These are phyloP conservation scores for Dendrobium officinale DNA, from an alignment of 106 monocot species.

Conservation along the genomic window DNA sequence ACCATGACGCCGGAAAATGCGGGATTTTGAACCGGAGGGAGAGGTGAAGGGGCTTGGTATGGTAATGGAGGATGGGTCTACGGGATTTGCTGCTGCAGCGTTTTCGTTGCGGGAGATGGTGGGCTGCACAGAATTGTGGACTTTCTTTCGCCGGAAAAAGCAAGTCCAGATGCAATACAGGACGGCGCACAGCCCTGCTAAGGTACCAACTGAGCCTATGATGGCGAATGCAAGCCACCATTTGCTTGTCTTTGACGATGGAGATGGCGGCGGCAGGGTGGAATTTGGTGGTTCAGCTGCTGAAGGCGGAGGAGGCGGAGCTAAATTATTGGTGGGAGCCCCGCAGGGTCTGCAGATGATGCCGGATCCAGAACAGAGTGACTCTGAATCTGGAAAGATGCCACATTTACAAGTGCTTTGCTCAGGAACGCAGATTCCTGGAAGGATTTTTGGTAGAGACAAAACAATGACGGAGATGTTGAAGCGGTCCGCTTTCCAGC, in stretches of 20 bases:
- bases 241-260: slow-evolving; percentile 16
- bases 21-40: neutral
- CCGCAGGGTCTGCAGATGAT: slow-evolving; percentile 31
- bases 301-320: neutral
- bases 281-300: slow-evolving; percentile 10
- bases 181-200: slow-evolving; percentile 41
- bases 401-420: slow-evolving; percentile 40
- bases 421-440: slow-evolving; percentile 43
- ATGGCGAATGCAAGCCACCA: slow-evolving; percentile 36
- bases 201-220: slow-evolving; percentile 49
- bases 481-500: slow-evolving; percentile 40
- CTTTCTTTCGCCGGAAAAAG: slow-evolving; percentile 46
- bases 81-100: neutral
- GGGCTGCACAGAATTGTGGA: slow-evolving; percentile 77
- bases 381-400: slow-evolving; percentile 11
- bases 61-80: neutral
- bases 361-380: slow-evolving; percentile 26
- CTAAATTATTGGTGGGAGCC: neutral
- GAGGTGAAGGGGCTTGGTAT: neutral
- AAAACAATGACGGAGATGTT: slow-evolving; percentile 12
- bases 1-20: slow-evolving; percentile 3
- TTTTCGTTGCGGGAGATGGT: slow-evolving; percentile 18
- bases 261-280: neutral
- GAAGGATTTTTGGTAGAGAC: slow-evolving; percentile 45
- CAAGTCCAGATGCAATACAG: slow-evolving; percentile 29